Base-by-base conservation (phyloP, 1,139 yeast species). In the Debaryomycetaceae sp. region DNA sequence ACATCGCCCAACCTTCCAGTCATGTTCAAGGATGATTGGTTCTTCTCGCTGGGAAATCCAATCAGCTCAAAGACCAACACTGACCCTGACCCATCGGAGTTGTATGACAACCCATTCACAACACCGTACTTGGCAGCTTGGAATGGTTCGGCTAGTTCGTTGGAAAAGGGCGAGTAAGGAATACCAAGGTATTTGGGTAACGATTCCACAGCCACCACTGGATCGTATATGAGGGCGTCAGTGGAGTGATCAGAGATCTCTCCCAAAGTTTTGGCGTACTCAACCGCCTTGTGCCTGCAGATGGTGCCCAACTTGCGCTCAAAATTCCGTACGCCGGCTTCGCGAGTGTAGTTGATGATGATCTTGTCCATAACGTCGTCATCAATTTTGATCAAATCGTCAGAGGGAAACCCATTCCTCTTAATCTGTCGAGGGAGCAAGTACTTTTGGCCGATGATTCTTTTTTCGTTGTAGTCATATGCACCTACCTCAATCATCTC, bases 31-130 rank as follows among this genome's bases (percentile, higher is more conserved):
- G 70, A 56, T 16, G 54, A 41, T n/a, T 18, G 22, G 15, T 27
- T 16, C 20, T 43, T 44, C 12, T 51, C 57, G 15, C 37, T 34
- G 21, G 41, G 44, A 44, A 82, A 74, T 10, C 83, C 78, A 28
- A 85, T 75, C 44, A 89, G 78, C 53, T 88, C 96, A 54, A 88
- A 83, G 15, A 81, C 76, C 32, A 88, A 63, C 1, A 84, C 78
- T 2, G 94, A 83, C 0, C 96, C 96, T 11, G 84, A 78, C 1
- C 96, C 96, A 45, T 84, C 85, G 2, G 89, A 78, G 59, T 83
- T 85, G 53, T 86, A 88, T 1, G 95, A 86, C 34, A 88, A 63
- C 0, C 96, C 96, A 52, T 86, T 85, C n/a, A 86, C 96, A 9
- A 85, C 75, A 1, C 96, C 96, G 41, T 68, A 70, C 17, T 65